phyloP scores from a whole-genome alignment of 495 filamentous ascomycete genomes.

The Aspergillus coremiiformis region DNA sequence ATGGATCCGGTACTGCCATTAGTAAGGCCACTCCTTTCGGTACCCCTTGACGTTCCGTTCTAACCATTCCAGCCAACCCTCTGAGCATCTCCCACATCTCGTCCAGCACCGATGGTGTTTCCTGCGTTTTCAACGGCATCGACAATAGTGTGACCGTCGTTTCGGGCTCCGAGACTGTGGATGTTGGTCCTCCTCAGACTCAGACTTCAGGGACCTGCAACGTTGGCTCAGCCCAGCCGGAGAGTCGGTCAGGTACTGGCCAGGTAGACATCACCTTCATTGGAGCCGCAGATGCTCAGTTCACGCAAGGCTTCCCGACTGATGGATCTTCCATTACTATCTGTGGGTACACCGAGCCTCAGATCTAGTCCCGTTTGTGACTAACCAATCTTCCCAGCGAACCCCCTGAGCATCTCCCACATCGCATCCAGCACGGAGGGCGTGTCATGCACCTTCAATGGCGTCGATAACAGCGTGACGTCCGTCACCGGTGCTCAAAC shows the following conservation, averaged over 20 bases:
- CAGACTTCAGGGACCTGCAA: slow-evolving; percentile 29
- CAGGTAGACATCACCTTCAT: slow-evolving; percentile 7
- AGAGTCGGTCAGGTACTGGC: not conserved
- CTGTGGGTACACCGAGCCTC: not conserved
- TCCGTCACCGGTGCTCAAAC: slow-evolving; percentile 14
- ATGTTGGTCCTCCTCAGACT: slow-evolving; percentile 33
- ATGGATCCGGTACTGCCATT: slow-evolving; percentile 16
- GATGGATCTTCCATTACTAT: not conserved
- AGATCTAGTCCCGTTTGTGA: not conserved
- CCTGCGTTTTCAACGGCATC: slow-evolving; percentile 18
- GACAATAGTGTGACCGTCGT: slow-evolving; percentile 19
- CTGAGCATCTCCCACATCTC: slow-evolving; percentile 20
- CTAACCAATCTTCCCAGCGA: not conserved
- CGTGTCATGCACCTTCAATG: slow-evolving; percentile 17
- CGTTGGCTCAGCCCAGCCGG: not conserved
- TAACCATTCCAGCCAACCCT: slow-evolving; percentile 14
- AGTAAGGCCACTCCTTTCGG: slow-evolving; percentile 7
- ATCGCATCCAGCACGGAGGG: slow-evolving; percentile 1
- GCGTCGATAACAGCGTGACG: slow-evolving; percentile 19
- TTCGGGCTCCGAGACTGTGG: slow-evolving; percentile 11
- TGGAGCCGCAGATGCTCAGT: slow-evolving; percentile 7
- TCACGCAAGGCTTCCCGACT: slow-evolving; percentile 2
- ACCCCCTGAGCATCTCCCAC: slow-evolving; percentile 10
- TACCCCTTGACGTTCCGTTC: not conserved
- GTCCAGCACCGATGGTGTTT: not conserved